Conservation (phyloP, 495 filamentous ascomycete genomes). For the Xylaria castorea region DNA sequence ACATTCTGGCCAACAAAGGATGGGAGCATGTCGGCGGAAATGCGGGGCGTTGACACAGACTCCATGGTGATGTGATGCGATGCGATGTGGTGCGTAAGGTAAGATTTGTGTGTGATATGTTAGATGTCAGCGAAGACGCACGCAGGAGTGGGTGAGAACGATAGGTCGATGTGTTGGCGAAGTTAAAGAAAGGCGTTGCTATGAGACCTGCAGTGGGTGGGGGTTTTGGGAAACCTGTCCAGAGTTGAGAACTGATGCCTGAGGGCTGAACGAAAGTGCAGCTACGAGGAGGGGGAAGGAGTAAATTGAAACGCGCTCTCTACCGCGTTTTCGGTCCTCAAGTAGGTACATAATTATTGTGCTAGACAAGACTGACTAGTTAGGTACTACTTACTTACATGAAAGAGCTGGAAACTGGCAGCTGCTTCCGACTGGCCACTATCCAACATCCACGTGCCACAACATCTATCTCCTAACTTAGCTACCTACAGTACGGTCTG, state of each 20-base stretch:
- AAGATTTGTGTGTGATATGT: neutral
- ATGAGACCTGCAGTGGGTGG: neutral
- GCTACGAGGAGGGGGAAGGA: neutral
- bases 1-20: slow-evolving; percentile 75
- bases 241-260: neutral
- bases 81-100: neutral
- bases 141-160: neutral
- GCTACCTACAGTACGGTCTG: neutral
- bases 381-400: neutral
- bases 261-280: neutral
- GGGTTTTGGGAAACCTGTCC: neutral
- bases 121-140: neutral
- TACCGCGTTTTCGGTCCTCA: slow-evolving; percentile 1
- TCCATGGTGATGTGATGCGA: slow-evolving; percentile 42
- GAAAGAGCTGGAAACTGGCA: neutral
- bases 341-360: no score
- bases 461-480: neutral
- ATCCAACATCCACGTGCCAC: neutral
- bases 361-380: no score
- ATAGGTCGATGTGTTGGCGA: neutral
- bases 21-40: slow-evolving; percentile 71
- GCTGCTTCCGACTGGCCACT: neutral
- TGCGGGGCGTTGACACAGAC: slow-evolving; percentile 68
- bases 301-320: slow-evolving; percentile 10
- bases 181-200: neutral